These are phyloP conservation scores for Trichoderma erinaceum DNA, from an alignment of 495 filamentous ascomycete genomes.

Conservation along the genomic window DNA sequence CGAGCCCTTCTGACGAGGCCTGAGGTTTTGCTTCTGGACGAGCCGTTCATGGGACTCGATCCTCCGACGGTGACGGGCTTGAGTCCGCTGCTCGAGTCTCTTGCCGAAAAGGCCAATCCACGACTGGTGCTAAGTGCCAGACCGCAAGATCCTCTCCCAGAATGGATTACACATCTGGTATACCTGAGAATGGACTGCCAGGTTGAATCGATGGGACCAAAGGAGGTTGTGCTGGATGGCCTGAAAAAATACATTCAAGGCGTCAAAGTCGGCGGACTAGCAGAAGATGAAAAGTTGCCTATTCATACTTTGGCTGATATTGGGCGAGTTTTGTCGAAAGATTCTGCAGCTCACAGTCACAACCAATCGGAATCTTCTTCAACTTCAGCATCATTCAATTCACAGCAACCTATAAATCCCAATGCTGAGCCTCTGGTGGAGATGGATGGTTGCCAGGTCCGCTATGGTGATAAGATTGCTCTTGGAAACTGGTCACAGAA, in stretches of 20 bases:
- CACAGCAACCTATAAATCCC: constrained; percentile 10
- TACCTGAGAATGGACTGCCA: constrained; percentile 56
- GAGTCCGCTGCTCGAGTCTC: constrained; percentile 57
- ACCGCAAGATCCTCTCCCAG: constrained; percentile 77
- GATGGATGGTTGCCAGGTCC: constrained; percentile 75
- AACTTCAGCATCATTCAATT: not conserved
- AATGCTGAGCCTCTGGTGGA: constrained; percentile 62
- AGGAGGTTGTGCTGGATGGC: constrained; percentile 44
- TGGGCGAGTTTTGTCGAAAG: constrained; percentile 38
- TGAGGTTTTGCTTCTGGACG: constrained; percentile 80
- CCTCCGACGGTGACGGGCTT: constrained; percentile 66
- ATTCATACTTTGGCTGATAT: constrained; percentile 46
- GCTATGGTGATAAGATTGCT: constrained; percentile 69
- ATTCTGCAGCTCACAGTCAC: not conserved
- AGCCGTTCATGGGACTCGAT: constrained; percentile 96
- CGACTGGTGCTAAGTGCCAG: constrained; percentile 70
- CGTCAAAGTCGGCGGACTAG: constrained; percentile 29
- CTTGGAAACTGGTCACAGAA: constrained; percentile 72
- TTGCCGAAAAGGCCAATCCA: constrained; percentile 60
- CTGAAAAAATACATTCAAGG: constrained; percentile 39
- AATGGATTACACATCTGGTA: constrained; percentile 82
- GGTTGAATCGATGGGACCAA: constrained; percentile 51
- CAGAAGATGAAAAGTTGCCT: constrained; percentile 34
- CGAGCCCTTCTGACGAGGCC: constrained; percentile 73
- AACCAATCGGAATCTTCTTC: not conserved